phyloP scores from a whole-genome alignment of 192 early-diverging fungal genomes.

The Podila epicladia region DNA sequence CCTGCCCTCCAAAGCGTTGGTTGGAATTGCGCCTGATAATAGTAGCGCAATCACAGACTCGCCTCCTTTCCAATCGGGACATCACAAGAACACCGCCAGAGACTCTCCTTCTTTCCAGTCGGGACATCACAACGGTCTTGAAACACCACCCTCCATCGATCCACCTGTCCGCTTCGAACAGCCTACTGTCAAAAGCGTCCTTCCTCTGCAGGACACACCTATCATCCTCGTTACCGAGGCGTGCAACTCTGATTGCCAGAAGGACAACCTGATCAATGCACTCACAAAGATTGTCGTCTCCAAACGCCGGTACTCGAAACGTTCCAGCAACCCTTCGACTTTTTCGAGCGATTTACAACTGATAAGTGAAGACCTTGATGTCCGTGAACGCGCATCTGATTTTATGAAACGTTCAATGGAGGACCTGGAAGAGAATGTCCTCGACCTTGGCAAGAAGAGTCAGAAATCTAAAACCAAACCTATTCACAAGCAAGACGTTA shows the following conservation, averaged over 20 bases:
- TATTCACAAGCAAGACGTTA: neutral
- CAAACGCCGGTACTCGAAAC: conserved; percentile 34
- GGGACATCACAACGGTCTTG: conserved; percentile 15
- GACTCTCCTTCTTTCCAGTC: conserved; percentile 14
- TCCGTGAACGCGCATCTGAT: conserved; percentile 15
- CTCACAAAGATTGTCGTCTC: conserved; percentile 19
- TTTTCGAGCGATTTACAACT: neutral
- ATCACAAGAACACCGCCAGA: conserved; percentile 4
- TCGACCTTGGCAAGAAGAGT: conserved; percentile 5
- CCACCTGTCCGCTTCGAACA: conserved; percentile 5
- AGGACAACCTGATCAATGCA: conserved; percentile 24
- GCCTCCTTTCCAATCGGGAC: conserved; percentile 25
- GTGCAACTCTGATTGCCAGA: conserved; percentile 17
- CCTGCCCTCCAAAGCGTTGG: neutral
- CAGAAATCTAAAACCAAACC: neutral
- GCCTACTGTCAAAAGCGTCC: neutral
- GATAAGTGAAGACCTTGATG: neutral
- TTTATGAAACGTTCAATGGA: conserved; percentile 18
- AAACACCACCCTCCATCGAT: conserved; percentile 10
- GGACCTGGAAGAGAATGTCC: conserved; percentile 1
- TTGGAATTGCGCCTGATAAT: neutral
- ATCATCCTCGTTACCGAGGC: neutral
- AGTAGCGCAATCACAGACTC: neutral
- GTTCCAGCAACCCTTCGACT: neutral
- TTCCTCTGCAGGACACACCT: too few relatives aligned